Evolutionary conservation across 306 rosid species (phyloP), one percentile per base, ranked within the genome.

Genomic region (Glycyrrhiza uralensis): DNA sequence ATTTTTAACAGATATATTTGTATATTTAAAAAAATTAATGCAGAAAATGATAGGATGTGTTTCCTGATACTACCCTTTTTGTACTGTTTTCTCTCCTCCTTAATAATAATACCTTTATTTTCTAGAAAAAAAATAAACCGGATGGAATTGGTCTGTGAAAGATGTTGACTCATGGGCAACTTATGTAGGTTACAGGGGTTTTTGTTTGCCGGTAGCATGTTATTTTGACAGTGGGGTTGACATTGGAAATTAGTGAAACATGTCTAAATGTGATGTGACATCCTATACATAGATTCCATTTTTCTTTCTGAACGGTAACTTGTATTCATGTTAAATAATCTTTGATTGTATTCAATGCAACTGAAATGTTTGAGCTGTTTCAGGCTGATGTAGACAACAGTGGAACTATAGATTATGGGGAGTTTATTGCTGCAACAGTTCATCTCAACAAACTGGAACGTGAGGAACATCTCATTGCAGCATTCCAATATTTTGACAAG

Each of bases 331-430:
- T 69, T 12, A 69, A 63, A 55, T 56, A 56, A 42, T 52, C 30
- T 45, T 46, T 56, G 23, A 47, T 70, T 14, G 23, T 77, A 59
- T 71, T 64, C 33, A 42, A 15, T 72, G 23, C 36, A 33, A 50
- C 90, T 79, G 24, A 88, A 76, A 76, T 70, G 69, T 44, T 77
- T 69, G 77, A 30, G 57, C 80, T 74, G 30, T 85, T 75, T 69
- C 90, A 92, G 98, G 98, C 98, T 82, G 98, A 92, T 77, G 92
- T 92, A 71, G 98, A 92, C 84, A 92, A 88, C 68, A 92, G 96
- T 77, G 98, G 98, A 57, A 92, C 98, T 24, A 92, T 92, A 68
- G 98, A 92, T 81, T 92, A 92, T 68, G 98, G 98, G 60, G 98
- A 92, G 74, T 92, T 92, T 76, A 87, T 92, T 71, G 98, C 98